Percentiles rank a stretch among this genome's conserved stretches.
Conservation (phyloP, 495 filamentous ascomycete genomes). For the Gamarada debralockiae region DNA sequence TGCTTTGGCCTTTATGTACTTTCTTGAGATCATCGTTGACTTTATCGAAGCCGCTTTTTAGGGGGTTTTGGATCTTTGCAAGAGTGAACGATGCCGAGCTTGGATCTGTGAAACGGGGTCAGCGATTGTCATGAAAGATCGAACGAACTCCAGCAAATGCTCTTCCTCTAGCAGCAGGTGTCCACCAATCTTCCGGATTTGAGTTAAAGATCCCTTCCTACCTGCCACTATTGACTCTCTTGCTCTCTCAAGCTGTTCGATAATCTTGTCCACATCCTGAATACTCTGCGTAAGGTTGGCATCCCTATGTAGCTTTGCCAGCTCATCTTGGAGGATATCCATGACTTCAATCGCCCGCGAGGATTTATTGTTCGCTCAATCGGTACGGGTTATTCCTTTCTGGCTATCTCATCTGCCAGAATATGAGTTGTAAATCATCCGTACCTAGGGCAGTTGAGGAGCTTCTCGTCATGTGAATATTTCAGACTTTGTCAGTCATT, state of each 20-base stretch:
- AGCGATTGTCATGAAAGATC: too few relatives aligned
- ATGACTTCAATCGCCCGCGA: constrained; percentile 35
- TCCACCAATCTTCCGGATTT: not conserved
- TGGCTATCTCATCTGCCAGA: constrained; percentile 13
- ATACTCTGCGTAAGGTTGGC: constrained; percentile 69
- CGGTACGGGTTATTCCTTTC: not conserved
- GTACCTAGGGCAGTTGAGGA: too few relatives aligned
- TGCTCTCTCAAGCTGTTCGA: constrained; percentile 69
- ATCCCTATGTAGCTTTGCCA: constrained; percentile 63
- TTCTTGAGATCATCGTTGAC: constrained; percentile 78
- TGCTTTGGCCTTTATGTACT: constrained; percentile 70
- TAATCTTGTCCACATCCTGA: constrained; percentile 73
- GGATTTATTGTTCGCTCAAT: too few relatives aligned
- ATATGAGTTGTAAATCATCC: not conserved
- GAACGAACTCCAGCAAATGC: too few relatives aligned
- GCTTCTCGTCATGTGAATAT: too few relatives aligned
- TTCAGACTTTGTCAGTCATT: too few relatives aligned
- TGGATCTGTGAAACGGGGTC: constrained; percentile 49
- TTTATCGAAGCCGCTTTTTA: constrained; percentile 71
- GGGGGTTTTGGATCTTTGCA: constrained; percentile 77
- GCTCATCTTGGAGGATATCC: constrained; percentile 70
- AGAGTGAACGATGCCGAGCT: constrained; percentile 64
- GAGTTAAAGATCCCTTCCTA: constrained; percentile 29
- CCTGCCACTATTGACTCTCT: constrained; percentile 65
- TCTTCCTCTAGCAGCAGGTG: too few relatives aligned